Conservation (phyloP, 2,329 filamentous ascomycete species). For the Akanthomyces muscarius region DNA sequence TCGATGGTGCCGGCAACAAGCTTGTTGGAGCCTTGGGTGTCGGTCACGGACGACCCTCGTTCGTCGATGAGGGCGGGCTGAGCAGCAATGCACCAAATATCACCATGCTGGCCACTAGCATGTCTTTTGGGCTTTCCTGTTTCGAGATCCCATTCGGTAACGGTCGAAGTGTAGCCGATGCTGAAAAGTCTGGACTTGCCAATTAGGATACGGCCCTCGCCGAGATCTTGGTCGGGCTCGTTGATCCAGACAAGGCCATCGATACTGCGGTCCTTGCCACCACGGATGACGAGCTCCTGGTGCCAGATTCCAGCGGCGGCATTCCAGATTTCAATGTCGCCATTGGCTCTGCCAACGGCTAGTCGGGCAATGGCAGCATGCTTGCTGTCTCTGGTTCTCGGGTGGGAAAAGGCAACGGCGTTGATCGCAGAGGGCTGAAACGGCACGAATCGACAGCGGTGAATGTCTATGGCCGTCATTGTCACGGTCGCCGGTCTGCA, state of each 20-base stretch:
- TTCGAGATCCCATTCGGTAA: slow-evolving; percentile 93
- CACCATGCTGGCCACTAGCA: slow-evolving; percentile 87
- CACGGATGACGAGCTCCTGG: slow-evolving; percentile 81
- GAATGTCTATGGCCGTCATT: slow-evolving; percentile 72
- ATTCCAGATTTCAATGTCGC: slow-evolving; percentile 98
- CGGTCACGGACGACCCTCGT: slow-evolving; percentile 24
- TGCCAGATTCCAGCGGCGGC: slow-evolving; percentile 77
- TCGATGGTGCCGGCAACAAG: slow-evolving; percentile 87
- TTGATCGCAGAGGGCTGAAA: slow-evolving; percentile 92
- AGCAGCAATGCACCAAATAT: slow-evolving; percentile 93
- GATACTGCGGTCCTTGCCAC: slow-evolving; percentile 79
- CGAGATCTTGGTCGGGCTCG: slow-evolving; percentile 69
- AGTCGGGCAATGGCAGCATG: slow-evolving; percentile 62
- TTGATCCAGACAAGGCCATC: slow-evolving; percentile 91
- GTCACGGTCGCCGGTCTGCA: slow-evolving; percentile 15
- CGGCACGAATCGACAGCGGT: slow-evolving; percentile 92
- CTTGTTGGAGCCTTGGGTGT: slow-evolving; percentile 46
- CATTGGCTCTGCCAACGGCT: slow-evolving; percentile 87
- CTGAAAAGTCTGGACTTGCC: slow-evolving; percentile 88
- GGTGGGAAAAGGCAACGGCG: slow-evolving; percentile 87
- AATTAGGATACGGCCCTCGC: slow-evolving; percentile 55
- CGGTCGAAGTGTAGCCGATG: slow-evolving; percentile 85
- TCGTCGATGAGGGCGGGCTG: slow-evolving; percentile 58
- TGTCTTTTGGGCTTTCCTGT: slow-evolving; percentile 74
- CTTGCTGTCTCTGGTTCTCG: slow-evolving; percentile 45